Conservation (phyloP, 176 grass and related monocot species). For the Pontederia crassipes region DNA sequence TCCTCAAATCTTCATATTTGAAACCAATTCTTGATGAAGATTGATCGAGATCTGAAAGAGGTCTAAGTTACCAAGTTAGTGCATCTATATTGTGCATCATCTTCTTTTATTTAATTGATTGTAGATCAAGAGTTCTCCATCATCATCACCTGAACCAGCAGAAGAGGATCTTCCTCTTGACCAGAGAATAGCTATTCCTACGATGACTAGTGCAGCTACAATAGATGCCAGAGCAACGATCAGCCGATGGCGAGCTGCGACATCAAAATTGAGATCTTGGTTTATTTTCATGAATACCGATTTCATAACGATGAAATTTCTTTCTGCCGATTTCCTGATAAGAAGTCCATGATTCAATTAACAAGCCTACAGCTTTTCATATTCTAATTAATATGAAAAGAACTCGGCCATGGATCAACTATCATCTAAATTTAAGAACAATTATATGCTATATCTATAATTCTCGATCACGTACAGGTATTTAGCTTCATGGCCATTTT, state of each 20-base stretch:
- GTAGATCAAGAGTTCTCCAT: conserved; percentile 24
- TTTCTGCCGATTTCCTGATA: too few species aligned
- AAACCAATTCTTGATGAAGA: conserved; percentile 50
- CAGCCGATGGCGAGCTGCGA: conserved; percentile 26
- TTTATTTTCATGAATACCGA: too few species aligned
- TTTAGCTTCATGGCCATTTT: too few species aligned
- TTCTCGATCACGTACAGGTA: too few species aligned
- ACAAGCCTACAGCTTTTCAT: too few species aligned
- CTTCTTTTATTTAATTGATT: neutral
- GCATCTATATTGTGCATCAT: neutral
- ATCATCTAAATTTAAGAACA: too few species aligned
- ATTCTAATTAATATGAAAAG: too few species aligned
- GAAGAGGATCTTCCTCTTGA: conserved; percentile 16
- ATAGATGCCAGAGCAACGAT: conserved; percentile 30
- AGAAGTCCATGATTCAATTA: too few species aligned
- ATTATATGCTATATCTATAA: too few species aligned
- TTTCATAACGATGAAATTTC: too few species aligned
- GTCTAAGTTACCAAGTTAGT: neutral
- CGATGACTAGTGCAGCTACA: conserved; percentile 17
- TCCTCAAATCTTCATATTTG: conserved; percentile 50
- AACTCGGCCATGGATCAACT: too few species aligned
- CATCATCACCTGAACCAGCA: conserved; percentile 25
- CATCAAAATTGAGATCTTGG: conserved; percentile 5
- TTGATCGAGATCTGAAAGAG: conserved; percentile 39
- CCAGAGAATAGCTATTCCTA: conserved; percentile 46